phyloP scores from a whole-genome alignment of 148 eudicot species.

The Spergularia bocconei region DNA sequence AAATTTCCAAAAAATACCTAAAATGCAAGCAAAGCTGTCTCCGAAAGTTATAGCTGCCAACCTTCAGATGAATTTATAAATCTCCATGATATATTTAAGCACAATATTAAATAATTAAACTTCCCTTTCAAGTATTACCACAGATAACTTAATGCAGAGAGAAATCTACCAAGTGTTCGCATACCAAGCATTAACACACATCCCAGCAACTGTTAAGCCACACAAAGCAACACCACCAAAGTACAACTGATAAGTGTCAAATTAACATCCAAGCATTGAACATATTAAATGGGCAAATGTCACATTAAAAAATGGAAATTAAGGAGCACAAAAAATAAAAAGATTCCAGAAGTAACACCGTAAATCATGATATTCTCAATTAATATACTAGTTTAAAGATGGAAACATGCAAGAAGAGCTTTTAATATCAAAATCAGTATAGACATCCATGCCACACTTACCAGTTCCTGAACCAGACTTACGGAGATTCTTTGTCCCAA shows the following conservation, averaged over 20 bases:
- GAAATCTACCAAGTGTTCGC: background rate
- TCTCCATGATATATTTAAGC: background rate
- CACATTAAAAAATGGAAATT: background rate
- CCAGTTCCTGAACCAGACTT: slow-evolving; percentile 86
- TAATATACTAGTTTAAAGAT: background rate
- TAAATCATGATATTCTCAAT: background rate
- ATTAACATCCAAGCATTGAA: no score
- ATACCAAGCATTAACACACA: background rate
- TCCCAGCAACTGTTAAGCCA: background rate
- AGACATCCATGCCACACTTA: slow-evolving; percentile 25
- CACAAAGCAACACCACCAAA: no score
- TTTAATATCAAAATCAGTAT: background rate
- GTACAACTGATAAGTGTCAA: no score
- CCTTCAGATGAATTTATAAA: background rate
- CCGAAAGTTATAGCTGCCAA: no score
- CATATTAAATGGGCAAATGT: no score
- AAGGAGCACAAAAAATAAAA: background rate
- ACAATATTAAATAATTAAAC: background rate
- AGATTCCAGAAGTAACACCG: no score
- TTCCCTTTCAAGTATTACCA: background rate
- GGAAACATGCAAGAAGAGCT: background rate
- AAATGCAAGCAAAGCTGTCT: background rate
- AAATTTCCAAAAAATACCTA: background rate
- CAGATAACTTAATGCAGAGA: background rate
- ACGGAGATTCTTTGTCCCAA: slow-evolving; percentile 82